Evolutionary conservation across 129 eudicot genomes (phyloP).

Genomic region (Pulicaria dysenterica): DNA sequence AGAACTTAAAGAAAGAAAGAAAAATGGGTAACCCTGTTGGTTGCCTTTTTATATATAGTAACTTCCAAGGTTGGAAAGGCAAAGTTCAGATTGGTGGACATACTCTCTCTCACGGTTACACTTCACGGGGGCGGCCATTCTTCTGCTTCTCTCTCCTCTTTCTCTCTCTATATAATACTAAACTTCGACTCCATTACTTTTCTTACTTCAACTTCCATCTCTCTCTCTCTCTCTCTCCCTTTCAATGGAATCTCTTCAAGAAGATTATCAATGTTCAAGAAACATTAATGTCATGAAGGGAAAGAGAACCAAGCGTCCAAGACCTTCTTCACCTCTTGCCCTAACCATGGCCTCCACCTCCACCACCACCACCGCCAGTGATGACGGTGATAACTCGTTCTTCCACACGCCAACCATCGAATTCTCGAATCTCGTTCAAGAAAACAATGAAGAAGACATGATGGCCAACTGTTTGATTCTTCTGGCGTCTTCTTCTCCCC

Average conservation of each 20-base stretch:
- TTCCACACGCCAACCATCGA: constrained; percentile 37
- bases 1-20: constrained; percentile 5
- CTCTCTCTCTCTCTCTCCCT: constrained; percentile 31
- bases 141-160: constrained; percentile 19
- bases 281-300: constrained; percentile 45
- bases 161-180: constrained; percentile 34
- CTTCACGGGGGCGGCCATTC: constrained; percentile 49
- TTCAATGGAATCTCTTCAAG: constrained; percentile 46
- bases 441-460: constrained; percentile 80
- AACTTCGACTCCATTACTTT: constrained; percentile 24
- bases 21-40: constrained; percentile 4
- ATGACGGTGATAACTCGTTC: constrained; percentile 22
- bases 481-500: constrained; percentile 51
- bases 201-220: constrained; percentile 17
- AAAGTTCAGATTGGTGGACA: constrained; percentile 36
- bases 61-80: constrained; percentile 52
- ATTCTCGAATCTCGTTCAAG: constrained; percentile 41
- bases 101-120: constrained; percentile 40
- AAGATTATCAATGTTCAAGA: constrained; percentile 30
- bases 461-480: constrained; percentile 89
- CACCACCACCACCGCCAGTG: constrained; percentile 28
- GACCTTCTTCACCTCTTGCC: constrained; percentile 52
- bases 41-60: constrained; percentile 30
- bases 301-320: constrained; percentile 70
- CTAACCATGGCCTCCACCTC: constrained; percentile 60